Evolutionary conservation across 768 basidiomycete genomes (phyloP), one percentile per base, ranked within the genome.

Genomic region (Serendipita vermifera): DNA sequence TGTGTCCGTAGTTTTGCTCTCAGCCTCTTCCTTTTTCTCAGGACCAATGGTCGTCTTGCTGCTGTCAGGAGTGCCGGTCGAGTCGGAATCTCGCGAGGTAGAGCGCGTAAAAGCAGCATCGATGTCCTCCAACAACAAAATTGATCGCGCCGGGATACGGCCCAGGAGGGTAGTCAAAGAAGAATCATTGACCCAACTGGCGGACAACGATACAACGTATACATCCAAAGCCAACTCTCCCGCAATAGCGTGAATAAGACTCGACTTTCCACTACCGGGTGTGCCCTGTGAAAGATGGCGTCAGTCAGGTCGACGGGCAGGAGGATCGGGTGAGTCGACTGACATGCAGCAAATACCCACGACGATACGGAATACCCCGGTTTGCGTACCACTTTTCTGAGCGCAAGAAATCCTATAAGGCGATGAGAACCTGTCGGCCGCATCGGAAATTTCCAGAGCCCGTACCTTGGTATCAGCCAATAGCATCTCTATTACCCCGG

Each of bases 371-470:
- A 61, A 91, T 90, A 53, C 89, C 89, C 63, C 89, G 82, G 68
- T 89, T 85, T n/a, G 86, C 85, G 62, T 91, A 92, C 89, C 89
- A 91, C 80, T 86, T 87, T 68, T 90, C 87, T 57, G 82, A 83
- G 62, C 79, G 81, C 62, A 91, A 75, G 67, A 90, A 91, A 66
- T 90, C 88, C 59, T 81, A 77, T 22, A 32, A 7, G 9, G 11
- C 11, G 5, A 20, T 41, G 17, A n/a, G 26, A 26, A 5, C 17
- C 27, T 26, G 26, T 20, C 27, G 6, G n/a, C n/a, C n/a, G n/a
- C 15, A 6, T 20, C 7, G 15, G 6, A n/a, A 17, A n/a, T 20
- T 41, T 20, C 27, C 27, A 0, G 15, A 41, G 17, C 17, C 27
- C 39, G 17, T 20, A 41, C 39, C 39, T 51, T 51, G 22, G 87